These are phyloP conservation scores for Trichoderma sp. DNA, from an alignment of 2,329 filamentous ascomycete species.

Conservation along the genomic window DNA sequence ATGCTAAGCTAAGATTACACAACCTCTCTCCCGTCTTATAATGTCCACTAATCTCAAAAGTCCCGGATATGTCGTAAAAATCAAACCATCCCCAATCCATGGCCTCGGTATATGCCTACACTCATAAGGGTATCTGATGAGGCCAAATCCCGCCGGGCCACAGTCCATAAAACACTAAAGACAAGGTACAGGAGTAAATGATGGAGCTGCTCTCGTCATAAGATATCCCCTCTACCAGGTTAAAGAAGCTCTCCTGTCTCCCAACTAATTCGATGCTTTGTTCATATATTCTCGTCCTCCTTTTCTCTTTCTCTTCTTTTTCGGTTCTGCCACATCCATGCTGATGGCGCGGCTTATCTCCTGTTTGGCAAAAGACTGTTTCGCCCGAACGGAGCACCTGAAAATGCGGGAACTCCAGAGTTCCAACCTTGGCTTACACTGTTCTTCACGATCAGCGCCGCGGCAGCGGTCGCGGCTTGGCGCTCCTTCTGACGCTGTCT, in stretches of 20 bases:
- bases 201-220: slow-evolving; percentile 17
- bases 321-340: not conserved
- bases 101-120: slow-evolving; percentile 27
- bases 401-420: slow-evolving; percentile 41
- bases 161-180: slow-evolving; percentile 28
- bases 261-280: not conserved
- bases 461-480: slow-evolving; percentile 84
- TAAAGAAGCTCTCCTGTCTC: not conserved
- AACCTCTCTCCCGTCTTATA: not conserved
- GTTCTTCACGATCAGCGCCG: slow-evolving; percentile 92
- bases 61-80: slow-evolving; percentile 7
- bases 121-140: slow-evolving; percentile 30
- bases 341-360: slow-evolving; percentile 43
- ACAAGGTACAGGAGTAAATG: slow-evolving; percentile 26
- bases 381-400: slow-evolving; percentile 48
- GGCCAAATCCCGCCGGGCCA: slow-evolving; percentile 20
- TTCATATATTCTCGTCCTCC: slow-evolving; percentile 17
- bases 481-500: slow-evolving; percentile 92
- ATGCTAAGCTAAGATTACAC: not conserved
- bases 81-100: slow-evolving; percentile 13
- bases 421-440: slow-evolving; percentile 70
- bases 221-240: not conserved
- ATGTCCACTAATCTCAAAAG: not conserved
- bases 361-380: slow-evolving; percentile 51
- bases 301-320: not conserved